Base-by-base conservation (phyloP, 441 rosid genomes). In the Croton setiger region DNA sequence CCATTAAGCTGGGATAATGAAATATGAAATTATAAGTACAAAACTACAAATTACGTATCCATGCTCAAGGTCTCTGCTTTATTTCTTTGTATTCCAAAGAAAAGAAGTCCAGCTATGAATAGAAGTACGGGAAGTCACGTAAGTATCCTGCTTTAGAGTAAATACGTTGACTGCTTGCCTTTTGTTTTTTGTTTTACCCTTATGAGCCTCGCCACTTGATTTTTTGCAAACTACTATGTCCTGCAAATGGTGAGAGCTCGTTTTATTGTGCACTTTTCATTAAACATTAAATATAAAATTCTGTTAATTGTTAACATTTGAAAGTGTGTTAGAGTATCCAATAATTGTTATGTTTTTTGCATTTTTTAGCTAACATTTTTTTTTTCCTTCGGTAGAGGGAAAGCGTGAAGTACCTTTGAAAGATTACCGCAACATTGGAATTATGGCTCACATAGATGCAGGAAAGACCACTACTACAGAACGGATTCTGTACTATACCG, bases 391-490 rank as follows among this genome's bases (percentile, higher is more conserved):
- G 21, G 63, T 85, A 82, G 98, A 86, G 47, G 63, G 73, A 49
- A 86, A 91, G 74, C 96, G 96, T 0, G 45, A 77, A 0, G 85
- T 91, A 15, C 95, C 98, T 0, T 80, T 94, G 76, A 84, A 70
- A 64, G 98, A 94, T 71, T 94, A 91, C 76, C 78, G 96, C 59
- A 91, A 94, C 77, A 91, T 94, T 3, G 98, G 97, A 62, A 91
- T 94, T 75, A 94, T 91, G 98, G 98, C 98, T 70, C 98, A 94
- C 83, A 94, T 94, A 60, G 98, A 94, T 79, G 97, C 97, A 0
- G 98, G 98, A 27, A 94, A 94, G 73, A 91, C 97, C 7, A 91
- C 98, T 11, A 94, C 98, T n/a, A 94, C 97, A 0, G 98, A 94
- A 77, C 79, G 98, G 68, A 61, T 94, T 78, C 82, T 94, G 21